Evolutionary conservation across 192 early-diverging fungal species (phyloP).

Genomic region (Entrophospora sp.): DNA sequence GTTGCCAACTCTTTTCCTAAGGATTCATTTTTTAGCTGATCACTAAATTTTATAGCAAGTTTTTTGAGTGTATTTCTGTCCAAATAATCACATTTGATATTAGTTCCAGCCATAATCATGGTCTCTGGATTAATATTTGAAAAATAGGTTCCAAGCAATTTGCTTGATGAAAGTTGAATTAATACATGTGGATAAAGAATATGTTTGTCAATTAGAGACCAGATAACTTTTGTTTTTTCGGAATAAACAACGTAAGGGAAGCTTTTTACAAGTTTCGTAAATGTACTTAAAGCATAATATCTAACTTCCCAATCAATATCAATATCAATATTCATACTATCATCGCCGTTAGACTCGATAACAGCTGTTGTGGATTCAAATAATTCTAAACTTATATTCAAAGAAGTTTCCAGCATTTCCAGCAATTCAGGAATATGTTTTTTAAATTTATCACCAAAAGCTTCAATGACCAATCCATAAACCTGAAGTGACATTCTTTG

Average conservation of each 20-base stretch:
- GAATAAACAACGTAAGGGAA: constrained; percentile 46
- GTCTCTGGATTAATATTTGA: constrained; percentile 53
- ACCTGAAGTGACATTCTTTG: constrained; percentile 77
- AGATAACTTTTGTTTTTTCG: constrained; percentile 45
- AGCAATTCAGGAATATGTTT: constrained; percentile 44
- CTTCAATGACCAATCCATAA: constrained; percentile 75
- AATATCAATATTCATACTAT: constrained; percentile 40
- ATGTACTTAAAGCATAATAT: constrained; percentile 74
- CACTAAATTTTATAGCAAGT: constrained; percentile 42
- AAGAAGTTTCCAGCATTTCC: constrained; percentile 38
- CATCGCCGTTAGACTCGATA: constrained; percentile 21
- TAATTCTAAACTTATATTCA: constrained; percentile 34
- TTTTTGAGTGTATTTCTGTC: constrained; percentile 35
- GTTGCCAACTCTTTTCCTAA: constrained; percentile 71
- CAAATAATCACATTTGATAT: constrained; percentile 27
- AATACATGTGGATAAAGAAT: constrained; percentile 85
- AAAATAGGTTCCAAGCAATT: constrained; percentile 75
- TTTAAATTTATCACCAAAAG: constrained; percentile 55
- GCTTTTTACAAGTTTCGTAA: constrained; percentile 56
- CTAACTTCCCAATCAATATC: constrained; percentile 77
- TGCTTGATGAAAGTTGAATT: constrained; percentile 65
- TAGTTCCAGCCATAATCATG: constrained; percentile 18
- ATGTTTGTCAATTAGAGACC: constrained; percentile 55
- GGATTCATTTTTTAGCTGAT: constrained; percentile 58
- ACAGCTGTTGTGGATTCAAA: constrained; percentile 27